These are phyloP conservation scores for Avena insularis DNA, from an alignment of 176 grass and related monocot species.

Conservation along the genomic window DNA sequence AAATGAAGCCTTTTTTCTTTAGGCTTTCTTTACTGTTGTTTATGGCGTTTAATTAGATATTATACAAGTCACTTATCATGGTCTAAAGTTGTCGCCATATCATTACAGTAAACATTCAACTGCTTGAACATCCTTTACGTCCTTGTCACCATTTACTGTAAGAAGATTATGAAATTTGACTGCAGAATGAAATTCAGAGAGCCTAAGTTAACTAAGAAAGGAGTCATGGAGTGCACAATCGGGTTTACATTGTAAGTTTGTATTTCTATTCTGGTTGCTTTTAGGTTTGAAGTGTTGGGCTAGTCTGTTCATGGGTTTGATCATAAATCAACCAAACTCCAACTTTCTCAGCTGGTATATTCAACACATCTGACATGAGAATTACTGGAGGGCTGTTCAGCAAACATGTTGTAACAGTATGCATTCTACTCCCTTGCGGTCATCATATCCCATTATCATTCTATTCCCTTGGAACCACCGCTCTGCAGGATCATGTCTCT, in stretches of 20 bases:
- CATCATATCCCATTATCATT: constrained; percentile 11
- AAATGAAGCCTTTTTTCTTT: neutral
- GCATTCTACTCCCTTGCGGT: neutral
- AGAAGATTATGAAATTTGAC: constrained; percentile 16
- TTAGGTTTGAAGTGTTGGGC: neutral
- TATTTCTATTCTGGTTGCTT: neutral
- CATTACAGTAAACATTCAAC: neutral
- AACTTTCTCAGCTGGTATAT: constrained; percentile 14
- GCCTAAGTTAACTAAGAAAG: constrained; percentile 17
- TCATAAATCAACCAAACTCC: neutral
- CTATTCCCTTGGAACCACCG: constrained; percentile 59
- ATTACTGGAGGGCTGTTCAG: constrained; percentile 65
- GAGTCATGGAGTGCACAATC: neutral
- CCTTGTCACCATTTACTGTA: constrained; percentile 5
- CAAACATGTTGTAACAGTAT: constrained; percentile 57
- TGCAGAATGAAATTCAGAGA: neutral
- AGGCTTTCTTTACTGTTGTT: neutral
- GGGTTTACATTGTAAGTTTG: neutral
- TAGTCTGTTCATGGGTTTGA: neutral
- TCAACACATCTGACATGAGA: constrained; percentile 49
- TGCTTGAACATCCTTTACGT: neutral
- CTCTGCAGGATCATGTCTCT: constrained; percentile 72
- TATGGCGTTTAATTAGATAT: neutral
- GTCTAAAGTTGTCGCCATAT: neutral
- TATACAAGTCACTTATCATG: neutral